Evolutionary conservation across 2,329 filamentous ascomycete genomes (phyloP), one percentile per base, ranked within the genome.

Genomic region (Laburnicola sp.): DNA sequence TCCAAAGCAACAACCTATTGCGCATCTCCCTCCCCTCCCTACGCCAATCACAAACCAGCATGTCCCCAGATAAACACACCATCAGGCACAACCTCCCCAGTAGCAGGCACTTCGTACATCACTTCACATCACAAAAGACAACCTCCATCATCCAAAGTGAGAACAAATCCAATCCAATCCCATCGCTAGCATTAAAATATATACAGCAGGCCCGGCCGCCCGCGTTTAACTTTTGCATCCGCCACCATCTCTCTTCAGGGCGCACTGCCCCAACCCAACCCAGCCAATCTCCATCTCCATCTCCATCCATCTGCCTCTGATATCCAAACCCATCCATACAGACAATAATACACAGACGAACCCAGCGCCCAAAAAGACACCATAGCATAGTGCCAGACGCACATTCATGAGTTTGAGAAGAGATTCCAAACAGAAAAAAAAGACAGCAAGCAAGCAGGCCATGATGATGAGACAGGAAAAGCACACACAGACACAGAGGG

Each of bases 281-380:
- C 39, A 42, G 25, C 39, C n/a, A n/a, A n/a, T n/a, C n/a, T n/a
- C n/a, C n/a, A n/a, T n/a, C n/a, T n/a, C n/a, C n/a, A n/a, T n/a
- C 30, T 32, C 30, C 30, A 32, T 32, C 26, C 48, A 26, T 22
- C 50, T 45, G 45, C 48, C 40, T 35, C 44, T 28, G 42, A 45
- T 42, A 47, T 48, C 48, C 44, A 41, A 44, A 16, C 43, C 38
- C 37, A 40, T 7, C 45, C 51, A 50, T 54, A 58, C 50, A 56
- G 38, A 25, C 41, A 52, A 62, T 58, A 62, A 58, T 62, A 62
- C 58, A 57, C 50, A 62, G 57, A 59, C 56, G 56, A 44, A 62
- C 58, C 58, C 58, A 62, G 58, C 58, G 58, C 58, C 58, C 55
- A 48, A 32, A 22, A 3, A 44, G 41, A n/a, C 41, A 44, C 41